Evolutionary conservation across 768 basidiomycete species (phyloP).

Genomic region (Boletus subcaerulescens): DNA sequence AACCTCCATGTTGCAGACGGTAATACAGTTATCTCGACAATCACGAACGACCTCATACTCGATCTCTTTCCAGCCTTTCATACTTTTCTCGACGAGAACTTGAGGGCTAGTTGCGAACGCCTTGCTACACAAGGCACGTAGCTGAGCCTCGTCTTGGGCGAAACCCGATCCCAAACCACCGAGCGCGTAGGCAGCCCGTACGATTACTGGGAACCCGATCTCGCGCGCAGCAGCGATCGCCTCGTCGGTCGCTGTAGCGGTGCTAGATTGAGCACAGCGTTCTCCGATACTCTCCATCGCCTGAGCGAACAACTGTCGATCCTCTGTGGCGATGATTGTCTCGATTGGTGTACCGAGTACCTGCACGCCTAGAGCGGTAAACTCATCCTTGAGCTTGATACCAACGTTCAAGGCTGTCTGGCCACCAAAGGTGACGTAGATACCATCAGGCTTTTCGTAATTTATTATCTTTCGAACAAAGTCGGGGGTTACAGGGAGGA

Average conservation of each 20-base stretch:
- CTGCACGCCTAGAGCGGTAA: constrained; percentile 81
- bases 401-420: constrained; percentile 97
- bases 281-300: constrained; percentile 97
- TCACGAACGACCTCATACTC: constrained; percentile 99
- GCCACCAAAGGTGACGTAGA: constrained; percentile 98
- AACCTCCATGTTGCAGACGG: constrained; percentile 99
- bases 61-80: constrained; percentile 99
- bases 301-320: constrained; percentile 87
- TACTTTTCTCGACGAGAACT: constrained; percentile 97
- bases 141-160: constrained; percentile 89
- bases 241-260: constrained; percentile 84
- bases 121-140: constrained; percentile 84
- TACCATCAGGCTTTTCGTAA: constrained; percentile 98
- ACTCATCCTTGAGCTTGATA: constrained; percentile 97
- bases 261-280: constrained; percentile 86
- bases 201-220: constrained; percentile 95
- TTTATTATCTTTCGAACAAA: constrained; percentile 98
- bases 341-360: constrained; percentile 97
- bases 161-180: constrained; percentile 96
- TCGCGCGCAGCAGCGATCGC: constrained; percentile 74
- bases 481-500: constrained; percentile 96
- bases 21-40: constrained; percentile 97
- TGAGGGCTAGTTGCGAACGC: constrained; percentile 98
- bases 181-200: constrained; percentile 94
- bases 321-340: constrained; percentile 96